Evolutionary conservation across 169 alveolate genomes (phyloP).

Genomic region (Plasmodium falciparum): DNA sequence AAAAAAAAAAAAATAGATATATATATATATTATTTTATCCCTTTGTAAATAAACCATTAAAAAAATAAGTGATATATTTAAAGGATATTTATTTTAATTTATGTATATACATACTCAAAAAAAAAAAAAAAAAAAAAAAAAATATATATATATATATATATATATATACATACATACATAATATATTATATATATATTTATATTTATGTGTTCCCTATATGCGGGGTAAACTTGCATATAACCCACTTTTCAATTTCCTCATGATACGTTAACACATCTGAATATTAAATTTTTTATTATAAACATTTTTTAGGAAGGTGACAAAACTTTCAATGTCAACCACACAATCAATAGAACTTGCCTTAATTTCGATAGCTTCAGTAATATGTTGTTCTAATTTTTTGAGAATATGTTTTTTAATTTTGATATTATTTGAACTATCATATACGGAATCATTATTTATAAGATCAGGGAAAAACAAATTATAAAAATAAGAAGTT

Average conservation of each 20-base stretch:
- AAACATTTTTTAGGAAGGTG: constrained; percentile 37
- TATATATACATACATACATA: not conserved
- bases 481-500: constrained; percentile 25
- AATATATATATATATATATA: too few species aligned
- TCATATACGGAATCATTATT: constrained; percentile 18
- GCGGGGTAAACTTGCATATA: too few species aligned
- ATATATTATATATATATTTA: not conserved
- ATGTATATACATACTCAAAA: not conserved
- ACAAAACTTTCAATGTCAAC: constrained; percentile 64
- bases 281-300: constrained; percentile 32
- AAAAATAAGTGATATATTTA: too few species aligned
- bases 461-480: constrained; percentile 47
- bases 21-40: too few species aligned
- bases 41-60: too few species aligned
- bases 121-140: not conserved
- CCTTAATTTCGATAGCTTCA: constrained; percentile 71
- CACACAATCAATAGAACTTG: constrained; percentile 65
- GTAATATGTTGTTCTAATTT: constrained; percentile 58
- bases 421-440: constrained; percentile 29
- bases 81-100: not conserved
- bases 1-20: not conserved
- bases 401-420: constrained; percentile 57
- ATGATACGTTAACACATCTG: not conserved
- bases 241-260: too few species aligned
- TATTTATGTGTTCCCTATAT: not conserved